Percentiles rank a stretch among this genome's conserved stretches.
Evolutionary conservation across 257 asterid genomes (phyloP).

Genomic region (Rhazya stricta): DNA sequence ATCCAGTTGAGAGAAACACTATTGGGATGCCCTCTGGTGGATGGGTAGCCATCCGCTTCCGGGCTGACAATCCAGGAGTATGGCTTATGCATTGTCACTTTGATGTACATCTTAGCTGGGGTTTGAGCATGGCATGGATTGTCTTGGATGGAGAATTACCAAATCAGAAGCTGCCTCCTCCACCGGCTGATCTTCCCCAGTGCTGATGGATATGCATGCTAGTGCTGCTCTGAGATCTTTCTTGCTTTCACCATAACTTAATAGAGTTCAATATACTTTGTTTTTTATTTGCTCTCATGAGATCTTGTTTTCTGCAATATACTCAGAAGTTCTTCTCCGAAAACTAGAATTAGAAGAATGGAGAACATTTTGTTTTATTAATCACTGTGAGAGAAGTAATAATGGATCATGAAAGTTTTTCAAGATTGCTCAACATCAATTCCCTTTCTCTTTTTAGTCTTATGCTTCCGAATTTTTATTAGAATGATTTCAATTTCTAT

Average conservation of each 20-base stretch:
- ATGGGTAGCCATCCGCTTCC: constrained; percentile 67
- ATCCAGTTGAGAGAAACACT: constrained; percentile 64
- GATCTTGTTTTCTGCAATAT: neutral
- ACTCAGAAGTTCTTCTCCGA: neutral
- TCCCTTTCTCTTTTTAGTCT: neutral
- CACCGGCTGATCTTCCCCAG: constrained; percentile 73
- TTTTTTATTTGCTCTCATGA: neutral
- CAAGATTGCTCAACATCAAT: neutral
- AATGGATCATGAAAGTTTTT: neutral
- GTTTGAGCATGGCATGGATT: constrained; percentile 71
- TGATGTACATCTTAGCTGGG: constrained; percentile 79
- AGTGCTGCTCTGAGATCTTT: neutral
- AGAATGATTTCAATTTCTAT: no score
- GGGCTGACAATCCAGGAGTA: constrained; percentile 68
- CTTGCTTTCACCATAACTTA: neutral
- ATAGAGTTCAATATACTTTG: neutral
- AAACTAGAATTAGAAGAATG: neutral
- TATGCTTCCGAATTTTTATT: no score
- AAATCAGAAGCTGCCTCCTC: constrained; percentile 58
- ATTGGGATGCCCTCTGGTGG: constrained; percentile 58
- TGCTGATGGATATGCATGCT: constrained; percentile 29
- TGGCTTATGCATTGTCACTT: constrained; percentile 68
- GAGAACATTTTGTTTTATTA: neutral
- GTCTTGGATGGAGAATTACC: constrained; percentile 64
- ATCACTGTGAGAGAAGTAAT: neutral